Evolutionary conservation across 805 yeast species (phyloP), one percentile per base, ranked within the genome.

Genomic region (Candida schatavii): DNA sequence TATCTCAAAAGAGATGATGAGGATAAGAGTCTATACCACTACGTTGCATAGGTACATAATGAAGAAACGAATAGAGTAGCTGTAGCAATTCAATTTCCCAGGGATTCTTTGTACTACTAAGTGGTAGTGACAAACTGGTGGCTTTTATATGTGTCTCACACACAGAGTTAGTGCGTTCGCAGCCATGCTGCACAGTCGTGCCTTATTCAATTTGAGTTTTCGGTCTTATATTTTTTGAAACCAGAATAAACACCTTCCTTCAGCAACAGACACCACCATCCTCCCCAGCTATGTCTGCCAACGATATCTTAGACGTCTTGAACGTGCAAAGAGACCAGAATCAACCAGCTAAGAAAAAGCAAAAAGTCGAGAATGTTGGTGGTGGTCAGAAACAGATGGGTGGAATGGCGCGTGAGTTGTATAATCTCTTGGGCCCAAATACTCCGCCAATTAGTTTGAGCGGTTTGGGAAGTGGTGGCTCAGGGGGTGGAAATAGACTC

Each of bases 331-430:
- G 78, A 36, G 77, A 72, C 44, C 37, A 56, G 2, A 63, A 66
- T 1, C 72, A 64, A 44, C 73, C 70, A 15, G 60, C 66, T 5
- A 70, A 67, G 54, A 74, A 72, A 54, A 68, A 69, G 43, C 70
- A 64, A 38, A 68, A 61, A 36, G 51, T 54, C 14, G 45, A 53
- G 1, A 37, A 35, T 39, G 63, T 54, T 4, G 47, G 46, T 6
- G 54, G 52, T 3, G 54, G 66, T 37, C 68, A 72, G 35, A 69
- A 81, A 2, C 27, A 23, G 11, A 23, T 23, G 27, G 27, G 27
- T 23, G 96, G 96, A 20, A 85, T 91, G 79, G 90, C 87, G 47
- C 76, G 98, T 51, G 99, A 93, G 59, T 69, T 93, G 41, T 90
- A 85, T 62, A 85, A 85, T 49, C 72, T 95, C 40, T 69, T 93